phyloP scores from a whole-genome alignment of 1,284 basidiomycete genomes.

The Gymnopus androsaceus region DNA sequence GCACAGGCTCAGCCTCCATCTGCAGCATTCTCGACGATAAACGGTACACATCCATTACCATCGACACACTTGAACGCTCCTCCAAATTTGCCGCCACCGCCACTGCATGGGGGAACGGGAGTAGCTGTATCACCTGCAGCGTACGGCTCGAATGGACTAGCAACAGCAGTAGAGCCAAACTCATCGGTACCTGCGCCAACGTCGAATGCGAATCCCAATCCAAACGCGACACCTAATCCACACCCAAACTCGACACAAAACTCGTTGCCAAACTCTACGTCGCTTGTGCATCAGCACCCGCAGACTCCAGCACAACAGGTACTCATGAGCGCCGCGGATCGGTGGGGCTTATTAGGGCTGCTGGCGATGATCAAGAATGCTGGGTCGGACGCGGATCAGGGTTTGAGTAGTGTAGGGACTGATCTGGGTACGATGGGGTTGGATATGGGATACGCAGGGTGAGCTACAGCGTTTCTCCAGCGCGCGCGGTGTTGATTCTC shows the following conservation, averaged over 20 bases:
- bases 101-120: conserved; percentile 35
- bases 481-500: conserved; percentile 10
- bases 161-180: not conserved
- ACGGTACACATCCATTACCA: conserved; percentile 32
- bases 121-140: conserved; percentile 27
- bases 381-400: conserved; percentile 77
- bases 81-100: conserved; percentile 57
- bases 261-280: conserved; percentile 34
- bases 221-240: conserved; percentile 28
- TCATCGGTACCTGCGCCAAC: conserved; percentile 12
- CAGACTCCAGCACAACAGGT: conserved; percentile 95
- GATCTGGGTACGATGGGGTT: conserved; percentile 93
- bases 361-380: conserved; percentile 91
- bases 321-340: conserved; percentile 90
- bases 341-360: conserved; percentile 91
- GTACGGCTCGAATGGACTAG: conserved; percentile 23
- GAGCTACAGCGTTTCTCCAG: conserved; percentile 38
- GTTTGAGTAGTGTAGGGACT: conserved; percentile 85
- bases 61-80: conserved; percentile 31
- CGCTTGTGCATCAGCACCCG: conserved; percentile 52
- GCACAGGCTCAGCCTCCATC: conserved; percentile 36
- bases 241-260: conserved; percentile 30
- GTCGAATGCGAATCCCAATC: conserved; percentile 29
- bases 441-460: conserved; percentile 87
- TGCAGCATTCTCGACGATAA: conserved; percentile 29